phyloP scores from a whole-genome alignment of 164 flowering plant genomes.

The Annona cherimola region DNA sequence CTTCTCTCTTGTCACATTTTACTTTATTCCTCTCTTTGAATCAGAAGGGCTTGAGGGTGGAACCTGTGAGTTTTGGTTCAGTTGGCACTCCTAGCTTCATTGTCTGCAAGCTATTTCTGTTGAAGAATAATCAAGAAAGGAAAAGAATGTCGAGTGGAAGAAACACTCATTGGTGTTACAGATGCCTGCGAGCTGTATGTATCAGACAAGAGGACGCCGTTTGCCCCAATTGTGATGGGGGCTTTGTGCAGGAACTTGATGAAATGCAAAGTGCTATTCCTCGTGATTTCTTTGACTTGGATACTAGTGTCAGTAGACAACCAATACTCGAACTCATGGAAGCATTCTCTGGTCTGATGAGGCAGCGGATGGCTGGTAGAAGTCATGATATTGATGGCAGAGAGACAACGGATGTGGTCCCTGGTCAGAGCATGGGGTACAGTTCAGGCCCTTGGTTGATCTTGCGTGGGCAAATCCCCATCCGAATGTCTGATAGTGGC shows the following conservation, averaged over 20 bases:
- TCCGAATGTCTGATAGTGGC: constrained; percentile 46
- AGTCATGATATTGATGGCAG: constrained; percentile 32
- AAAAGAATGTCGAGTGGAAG: constrained; percentile 50
- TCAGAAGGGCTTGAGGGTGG: constrained; percentile 3
- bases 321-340: constrained; percentile 51
- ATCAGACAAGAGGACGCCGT: constrained; percentile 37
- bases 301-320: constrained; percentile 33
- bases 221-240: constrained; percentile 58
- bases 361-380: constrained; percentile 44
- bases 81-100: not conserved
- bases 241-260: constrained; percentile 63
- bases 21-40: not conserved
- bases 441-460: constrained; percentile 55
- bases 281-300: constrained; percentile 35
- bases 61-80: not conserved
- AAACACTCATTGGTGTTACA: constrained; percentile 77
- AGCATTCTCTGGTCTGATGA: constrained; percentile 62
- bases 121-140: not conserved
- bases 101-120: not conserved
- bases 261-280: constrained; percentile 38
- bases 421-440: constrained; percentile 28
- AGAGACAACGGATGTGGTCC: constrained; percentile 34
- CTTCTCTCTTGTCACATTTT: not conserved
- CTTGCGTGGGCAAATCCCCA: constrained; percentile 40
- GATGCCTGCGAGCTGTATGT: constrained; percentile 51